Conservation (phyloP, 202 grass and related monocot species). For the Saccharum hybrid region DNA sequence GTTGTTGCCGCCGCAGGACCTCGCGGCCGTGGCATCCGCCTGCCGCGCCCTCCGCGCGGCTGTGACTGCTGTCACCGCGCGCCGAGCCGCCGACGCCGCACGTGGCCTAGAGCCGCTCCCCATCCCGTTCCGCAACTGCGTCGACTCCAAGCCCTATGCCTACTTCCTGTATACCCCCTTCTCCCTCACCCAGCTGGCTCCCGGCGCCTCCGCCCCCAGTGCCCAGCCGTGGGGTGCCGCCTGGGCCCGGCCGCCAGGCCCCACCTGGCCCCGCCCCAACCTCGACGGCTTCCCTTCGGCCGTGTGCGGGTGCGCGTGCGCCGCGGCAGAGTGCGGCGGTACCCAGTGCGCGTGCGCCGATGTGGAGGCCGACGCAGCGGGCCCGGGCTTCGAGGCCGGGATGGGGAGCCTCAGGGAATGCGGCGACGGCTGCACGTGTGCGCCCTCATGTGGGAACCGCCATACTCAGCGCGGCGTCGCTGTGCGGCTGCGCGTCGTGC, state of each 20-base stretch:
- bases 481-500: conserved; percentile 56
- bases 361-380: conserved; percentile 9
- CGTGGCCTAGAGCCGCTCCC: conserved; percentile 61
- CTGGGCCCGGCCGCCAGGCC: not conserved
- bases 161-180: conserved; percentile 72
- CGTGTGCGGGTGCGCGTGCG: conserved; percentile 69
- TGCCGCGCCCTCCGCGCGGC: conserved; percentile 50
- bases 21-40: conserved; percentile 52
- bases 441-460: conserved; percentile 54
- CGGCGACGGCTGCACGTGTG: conserved; percentile 58
- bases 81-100: conserved; percentile 59
- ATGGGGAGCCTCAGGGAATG: conserved; percentile 68
- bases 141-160: conserved; percentile 57
- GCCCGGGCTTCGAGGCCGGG: not conserved
- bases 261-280: conserved; percentile 47
- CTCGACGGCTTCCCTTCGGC: conserved; percentile 37
- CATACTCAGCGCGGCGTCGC: conserved; percentile 63
- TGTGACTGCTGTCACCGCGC: conserved; percentile 45
- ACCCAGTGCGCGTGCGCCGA: conserved; percentile 52
- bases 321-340: conserved; percentile 42
- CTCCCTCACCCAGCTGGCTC: conserved; percentile 37
- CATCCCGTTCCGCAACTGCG: conserved; percentile 65
- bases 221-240: conserved; percentile 66
- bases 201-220: not conserved
- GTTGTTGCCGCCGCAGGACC: conserved; percentile 61